Conservation (phyloP, 164 flowering plant genomes). For the Cinnamomum micranthum region DNA sequence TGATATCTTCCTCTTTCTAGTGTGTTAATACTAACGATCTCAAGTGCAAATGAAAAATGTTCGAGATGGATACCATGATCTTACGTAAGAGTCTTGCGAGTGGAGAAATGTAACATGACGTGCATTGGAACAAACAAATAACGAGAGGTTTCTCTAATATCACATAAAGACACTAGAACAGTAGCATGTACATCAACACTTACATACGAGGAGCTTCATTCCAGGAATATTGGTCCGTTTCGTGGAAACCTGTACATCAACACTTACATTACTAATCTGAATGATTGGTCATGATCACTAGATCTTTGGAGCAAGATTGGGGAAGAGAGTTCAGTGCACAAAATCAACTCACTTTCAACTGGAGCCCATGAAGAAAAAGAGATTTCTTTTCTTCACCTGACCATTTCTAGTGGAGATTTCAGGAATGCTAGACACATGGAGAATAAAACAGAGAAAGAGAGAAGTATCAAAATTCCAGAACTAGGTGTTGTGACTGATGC, state of each 20-base stretch:
- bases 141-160: no score
- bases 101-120: no score
- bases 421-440: background rate
- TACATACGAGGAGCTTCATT: slow-evolving; percentile 38
- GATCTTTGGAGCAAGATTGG: background rate
- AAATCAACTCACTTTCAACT: slow-evolving; percentile 9
- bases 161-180: no score
- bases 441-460: background rate
- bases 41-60: no score
- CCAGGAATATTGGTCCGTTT: slow-evolving; percentile 18
- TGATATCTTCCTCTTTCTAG: no score
- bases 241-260: slow-evolving; percentile 9
- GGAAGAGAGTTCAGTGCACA: background rate
- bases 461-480: background rate
- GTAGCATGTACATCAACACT: slow-evolving; percentile 25
- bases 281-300: background rate
- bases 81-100: no score
- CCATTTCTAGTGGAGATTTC: background rate
- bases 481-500: background rate
- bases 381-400: background rate
- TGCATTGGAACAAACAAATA: no score
- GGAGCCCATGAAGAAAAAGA: slow-evolving; percentile 11
- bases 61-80: no score
- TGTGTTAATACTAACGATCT: no score
- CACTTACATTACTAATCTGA: background rate